Evolutionary conservation across 1,284 basidiomycete genomes (phyloP).

Genomic region (Malassezia pachydermatis): DNA sequence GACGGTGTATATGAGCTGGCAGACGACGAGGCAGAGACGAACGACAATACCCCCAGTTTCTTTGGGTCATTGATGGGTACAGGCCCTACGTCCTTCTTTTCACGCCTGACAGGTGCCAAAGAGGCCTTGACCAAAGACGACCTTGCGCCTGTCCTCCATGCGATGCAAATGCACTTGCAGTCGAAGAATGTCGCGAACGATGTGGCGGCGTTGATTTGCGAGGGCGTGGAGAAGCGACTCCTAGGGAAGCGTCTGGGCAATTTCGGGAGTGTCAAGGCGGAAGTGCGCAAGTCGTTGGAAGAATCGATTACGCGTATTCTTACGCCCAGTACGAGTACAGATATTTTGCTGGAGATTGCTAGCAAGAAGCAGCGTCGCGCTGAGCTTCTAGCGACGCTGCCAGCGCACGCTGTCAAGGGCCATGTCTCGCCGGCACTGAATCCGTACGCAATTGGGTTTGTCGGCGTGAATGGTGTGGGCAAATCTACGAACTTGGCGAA

Average conservation of each 20-base stretch:
- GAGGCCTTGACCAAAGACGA: conserved; percentile 66
- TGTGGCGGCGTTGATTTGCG: conserved; percentile 86
- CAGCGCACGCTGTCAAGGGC: conserved; percentile 42
- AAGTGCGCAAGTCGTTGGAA: conserved; percentile 73
- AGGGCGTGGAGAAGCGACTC: conserved; percentile 75
- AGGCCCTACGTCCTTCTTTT: conserved; percentile 23
- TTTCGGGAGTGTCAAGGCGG: conserved; percentile 59
- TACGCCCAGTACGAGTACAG: conserved; percentile 91
- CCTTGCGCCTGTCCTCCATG: conserved; percentile 73
- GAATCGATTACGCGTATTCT: conserved; percentile 82
- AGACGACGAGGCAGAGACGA: conserved; percentile 58
- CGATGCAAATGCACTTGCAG: conserved; percentile 96
- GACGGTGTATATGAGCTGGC: conserved; percentile 87
- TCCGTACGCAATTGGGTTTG: conserved; percentile 89
- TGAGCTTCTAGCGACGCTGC: conserved; percentile 21
- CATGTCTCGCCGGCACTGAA: conserved; percentile 58
- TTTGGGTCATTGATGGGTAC: conserved; percentile 14
- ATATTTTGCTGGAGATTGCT: conserved; percentile 66
- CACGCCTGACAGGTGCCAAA: conserved; percentile 61
- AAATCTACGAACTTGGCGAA: conserved; percentile 97
- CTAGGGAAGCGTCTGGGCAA: conserved; percentile 59
- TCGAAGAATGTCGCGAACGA: conserved; percentile 96
- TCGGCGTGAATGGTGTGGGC: conserved; percentile 98
- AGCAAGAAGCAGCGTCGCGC: conserved; percentile 49
- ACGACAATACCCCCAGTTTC: conserved; percentile 4